A percentile compares a stretch with the other conserved stretches of the same genome.
Evolutionary conservation across 2,329 filamentous ascomycete genomes (phyloP).

Genomic region (Rhinocladiella mackenziei): DNA sequence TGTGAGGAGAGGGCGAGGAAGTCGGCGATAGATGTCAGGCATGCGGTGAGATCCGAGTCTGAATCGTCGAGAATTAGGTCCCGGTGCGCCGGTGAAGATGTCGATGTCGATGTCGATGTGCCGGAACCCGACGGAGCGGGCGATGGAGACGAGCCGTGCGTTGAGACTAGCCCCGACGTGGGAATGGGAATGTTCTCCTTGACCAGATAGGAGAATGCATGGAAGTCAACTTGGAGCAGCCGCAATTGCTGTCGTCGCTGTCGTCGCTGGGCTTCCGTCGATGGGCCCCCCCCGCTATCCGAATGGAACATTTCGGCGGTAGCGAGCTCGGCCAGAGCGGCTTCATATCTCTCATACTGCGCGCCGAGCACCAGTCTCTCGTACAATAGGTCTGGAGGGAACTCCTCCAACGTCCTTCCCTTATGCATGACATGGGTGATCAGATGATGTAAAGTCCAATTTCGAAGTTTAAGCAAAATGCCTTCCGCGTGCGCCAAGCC

Average conservation of each 20-base stretch:
- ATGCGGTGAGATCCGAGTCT: no score
- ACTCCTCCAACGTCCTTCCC: background rate
- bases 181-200: conserved; percentile 3
- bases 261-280: background rate
- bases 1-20: no score
- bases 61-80: no score
- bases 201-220: conserved; percentile 5
- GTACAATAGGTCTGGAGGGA: conserved; percentile 7
- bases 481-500: conserved; percentile 13
- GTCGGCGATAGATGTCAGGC: no score
- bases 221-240: background rate
- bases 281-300: background rate
- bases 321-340: background rate
- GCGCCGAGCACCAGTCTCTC: conserved; percentile 1
- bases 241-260: conserved; percentile 2
- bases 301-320: background rate
- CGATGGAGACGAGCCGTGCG: background rate
- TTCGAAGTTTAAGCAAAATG: conserved; percentile 25
- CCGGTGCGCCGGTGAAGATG: no score
- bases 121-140: background rate
- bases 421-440: conserved; percentile 18
- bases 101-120: background rate
- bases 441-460: conserved; percentile 28
- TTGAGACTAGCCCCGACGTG: background rate
- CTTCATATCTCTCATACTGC: conserved; percentile 7